Conservation (phyloP, 78 protist genomes). For the Dictyostelium citrinum region DNA sequence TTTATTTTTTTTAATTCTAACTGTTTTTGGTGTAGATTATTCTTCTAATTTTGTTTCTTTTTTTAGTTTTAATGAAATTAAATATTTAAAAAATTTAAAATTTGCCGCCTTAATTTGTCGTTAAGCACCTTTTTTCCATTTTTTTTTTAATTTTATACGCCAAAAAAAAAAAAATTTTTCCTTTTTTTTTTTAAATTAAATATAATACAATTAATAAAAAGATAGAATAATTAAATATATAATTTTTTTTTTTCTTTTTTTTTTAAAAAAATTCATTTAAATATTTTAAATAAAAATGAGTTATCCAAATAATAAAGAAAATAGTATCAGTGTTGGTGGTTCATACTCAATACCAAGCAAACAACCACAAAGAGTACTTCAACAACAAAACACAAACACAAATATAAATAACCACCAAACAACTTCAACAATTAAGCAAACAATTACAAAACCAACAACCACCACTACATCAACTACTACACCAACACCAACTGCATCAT, state of each 20-base stretch:
- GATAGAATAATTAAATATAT: not conserved
- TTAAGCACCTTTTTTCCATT: not conserved
- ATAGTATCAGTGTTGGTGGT: not conserved
- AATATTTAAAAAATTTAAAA: not conserved
- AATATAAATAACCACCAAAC: not conserved
- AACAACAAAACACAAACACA: not conserved
- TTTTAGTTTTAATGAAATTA: not conserved
- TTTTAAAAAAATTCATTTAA: no score
- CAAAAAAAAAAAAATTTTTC: no score
- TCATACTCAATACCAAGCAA: not conserved
- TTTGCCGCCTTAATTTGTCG: not conserved
- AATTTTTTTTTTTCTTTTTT: not conserved
- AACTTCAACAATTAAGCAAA: not conserved
- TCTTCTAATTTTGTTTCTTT: not conserved
- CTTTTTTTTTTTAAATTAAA: not conserved
- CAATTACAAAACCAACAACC: not conserved
- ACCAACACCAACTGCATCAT: not conserved
- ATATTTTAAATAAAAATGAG: not conserved
- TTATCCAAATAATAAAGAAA: constrained; percentile 2
- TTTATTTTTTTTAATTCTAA: not conserved
- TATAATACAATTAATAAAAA: not conserved
- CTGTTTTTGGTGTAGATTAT: not conserved
- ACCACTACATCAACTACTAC: not conserved
- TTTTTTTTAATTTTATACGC: not conserved
- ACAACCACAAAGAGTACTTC: constrained; percentile 27